Percentiles rank a stretch among this genome's conserved stretches.
Conservation (phyloP, 2,329 filamentous ascomycete species). For the Fusarium anguioides region DNA sequence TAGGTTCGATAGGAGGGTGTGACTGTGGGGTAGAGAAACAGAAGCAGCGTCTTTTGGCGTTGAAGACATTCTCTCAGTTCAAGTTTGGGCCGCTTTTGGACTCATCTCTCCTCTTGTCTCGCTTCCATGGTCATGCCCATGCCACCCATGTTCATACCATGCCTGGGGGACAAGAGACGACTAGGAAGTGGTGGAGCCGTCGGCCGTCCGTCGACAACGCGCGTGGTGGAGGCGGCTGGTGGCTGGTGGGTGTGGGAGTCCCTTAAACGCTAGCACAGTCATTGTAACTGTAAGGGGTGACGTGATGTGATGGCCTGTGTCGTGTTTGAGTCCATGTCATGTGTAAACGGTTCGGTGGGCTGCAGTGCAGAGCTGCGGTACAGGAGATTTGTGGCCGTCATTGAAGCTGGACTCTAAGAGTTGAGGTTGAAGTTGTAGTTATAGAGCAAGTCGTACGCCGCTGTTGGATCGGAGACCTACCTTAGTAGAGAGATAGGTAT, state of each 20-base stretch:
- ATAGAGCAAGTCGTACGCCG: not conserved
- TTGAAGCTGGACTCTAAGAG: not conserved
- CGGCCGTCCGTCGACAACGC: slow-evolving; percentile 18
- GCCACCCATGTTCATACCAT: slow-evolving; percentile 8
- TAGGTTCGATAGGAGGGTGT: slow-evolving; percentile 42
- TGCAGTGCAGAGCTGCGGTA: not conserved
- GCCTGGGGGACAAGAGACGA: slow-evolving; percentile 6
- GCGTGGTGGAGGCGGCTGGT: slow-evolving; percentile 26
- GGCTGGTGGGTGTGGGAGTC: slow-evolving; percentile 18
- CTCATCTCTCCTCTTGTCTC: slow-evolving; percentile 8
- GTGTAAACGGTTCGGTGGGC: slow-evolving; percentile 11
- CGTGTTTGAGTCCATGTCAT: slow-evolving; percentile 31
- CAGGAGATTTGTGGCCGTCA: not conserved
- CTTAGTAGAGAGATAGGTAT: too few species aligned
- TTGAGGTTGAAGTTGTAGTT: not conserved
- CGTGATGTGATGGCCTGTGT: slow-evolving; percentile 33
- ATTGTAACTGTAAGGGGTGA: slow-evolving; percentile 22
- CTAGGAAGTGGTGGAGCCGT: slow-evolving; percentile 33
- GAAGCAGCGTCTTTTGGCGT: slow-evolving; percentile 14
- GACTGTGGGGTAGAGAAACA: slow-evolving; percentile 46
- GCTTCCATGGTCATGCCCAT: slow-evolving; percentile 3
- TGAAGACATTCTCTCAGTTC: not conserved
- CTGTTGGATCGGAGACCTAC: not conserved
- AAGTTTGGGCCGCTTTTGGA: slow-evolving; percentile 23
- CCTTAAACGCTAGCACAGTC: slow-evolving; percentile 12